Percentiles rank a stretch among this genome's conserved stretches.
phyloP scores from a whole-genome alignment of 2,329 filamentous ascomycete genomes.

The Fonsecaea erecta region DNA sequence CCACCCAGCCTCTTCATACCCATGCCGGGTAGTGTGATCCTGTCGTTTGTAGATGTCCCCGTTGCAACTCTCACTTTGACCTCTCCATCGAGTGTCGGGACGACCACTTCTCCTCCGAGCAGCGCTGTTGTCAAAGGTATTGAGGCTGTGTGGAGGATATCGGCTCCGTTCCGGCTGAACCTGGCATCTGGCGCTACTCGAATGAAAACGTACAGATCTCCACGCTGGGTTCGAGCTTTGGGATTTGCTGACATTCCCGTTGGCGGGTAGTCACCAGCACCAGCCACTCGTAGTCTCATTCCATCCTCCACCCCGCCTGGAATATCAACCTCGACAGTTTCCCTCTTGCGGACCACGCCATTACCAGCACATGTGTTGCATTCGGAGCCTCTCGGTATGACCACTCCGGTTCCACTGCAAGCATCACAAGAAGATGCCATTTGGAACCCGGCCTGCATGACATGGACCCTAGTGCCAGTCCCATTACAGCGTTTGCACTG shows the following conservation, averaged over 20 bases:
- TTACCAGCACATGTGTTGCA: conserved; percentile 80
- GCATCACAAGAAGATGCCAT: conserved; percentile 86
- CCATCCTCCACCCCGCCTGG: conserved; percentile 95
- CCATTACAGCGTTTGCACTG: conserved; percentile 82
- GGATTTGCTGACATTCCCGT: conserved; percentile 71
- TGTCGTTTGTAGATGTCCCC: conserved; percentile 90
- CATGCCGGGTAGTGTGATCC: conserved; percentile 84
- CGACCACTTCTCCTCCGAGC: conserved; percentile 83
- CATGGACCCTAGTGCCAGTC: conserved; percentile 82
- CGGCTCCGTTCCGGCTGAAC: conserved; percentile 84
- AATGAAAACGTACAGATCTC: conserved; percentile 90
- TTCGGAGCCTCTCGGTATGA: conserved; percentile 77
- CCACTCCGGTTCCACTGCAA: conserved; percentile 78
- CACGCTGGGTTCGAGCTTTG: conserved; percentile 69
- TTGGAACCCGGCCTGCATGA: conserved; percentile 92
- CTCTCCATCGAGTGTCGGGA: conserved; percentile 88
- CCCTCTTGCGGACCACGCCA: conserved; percentile 80
- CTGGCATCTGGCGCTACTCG: conserved; percentile 86
- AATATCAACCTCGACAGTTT: conserved; percentile 86
- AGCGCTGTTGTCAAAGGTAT: conserved; percentile 92
- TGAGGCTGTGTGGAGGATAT: conserved; percentile 89
- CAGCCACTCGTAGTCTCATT: conserved; percentile 83
- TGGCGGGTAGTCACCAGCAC: conserved; percentile 83
- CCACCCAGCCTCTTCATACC: conserved; percentile 86
- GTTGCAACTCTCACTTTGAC: conserved; percentile 90